phyloP scores from a whole-genome alignment of 805 yeast genomes.

The Lipomyces oligophaga region DNA sequence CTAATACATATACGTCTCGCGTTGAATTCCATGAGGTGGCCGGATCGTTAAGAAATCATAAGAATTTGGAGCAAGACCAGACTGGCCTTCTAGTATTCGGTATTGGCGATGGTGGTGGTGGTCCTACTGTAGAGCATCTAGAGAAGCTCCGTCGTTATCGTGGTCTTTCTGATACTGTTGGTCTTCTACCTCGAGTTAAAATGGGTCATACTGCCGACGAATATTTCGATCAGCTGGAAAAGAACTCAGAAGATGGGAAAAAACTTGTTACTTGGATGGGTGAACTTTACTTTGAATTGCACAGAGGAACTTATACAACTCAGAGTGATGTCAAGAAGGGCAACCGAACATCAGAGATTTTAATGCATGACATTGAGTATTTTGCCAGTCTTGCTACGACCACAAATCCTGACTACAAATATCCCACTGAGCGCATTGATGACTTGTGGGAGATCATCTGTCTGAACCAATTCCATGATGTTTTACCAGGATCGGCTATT shows the following conservation, averaged over 20 bases:
- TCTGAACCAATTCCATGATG: slow-evolving; percentile 94
- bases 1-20: slow-evolving; percentile 87
- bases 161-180: slow-evolving; percentile 77
- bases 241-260: slow-evolving; percentile 60
- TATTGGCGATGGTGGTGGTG: slow-evolving; percentile 98
- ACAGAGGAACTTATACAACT: slow-evolving; percentile 94
- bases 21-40: slow-evolving; percentile 92
- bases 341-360: slow-evolving; percentile 71
- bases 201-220: slow-evolving; percentile 76
- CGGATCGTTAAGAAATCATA: slow-evolving; percentile 74
- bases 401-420: slow-evolving; percentile 50
- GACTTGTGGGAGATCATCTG: slow-evolving; percentile 83
- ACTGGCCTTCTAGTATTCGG: slow-evolving; percentile 82
- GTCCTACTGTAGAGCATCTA: slow-evolving; percentile 89
- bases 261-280: slow-evolving; percentile 86
- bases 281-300: slow-evolving; percentile 90
- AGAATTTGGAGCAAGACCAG: slow-evolving; percentile 74
- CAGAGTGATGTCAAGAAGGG: slow-evolving; percentile 82
- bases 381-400: slow-evolving; percentile 74
- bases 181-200: slow-evolving; percentile 75
- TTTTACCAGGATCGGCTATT: slow-evolving; percentile 94
- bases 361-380: slow-evolving; percentile 81
- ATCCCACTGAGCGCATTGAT: slow-evolving; percentile 68
- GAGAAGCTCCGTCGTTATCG: slow-evolving; percentile 90
- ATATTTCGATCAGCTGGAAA: slow-evolving; percentile 65